Percentiles rank a stretch among this genome's conserved stretches.
phyloP scores from a whole-genome alignment of 345 rosid genomes.

The Xanthoceras sorbifolium region DNA sequence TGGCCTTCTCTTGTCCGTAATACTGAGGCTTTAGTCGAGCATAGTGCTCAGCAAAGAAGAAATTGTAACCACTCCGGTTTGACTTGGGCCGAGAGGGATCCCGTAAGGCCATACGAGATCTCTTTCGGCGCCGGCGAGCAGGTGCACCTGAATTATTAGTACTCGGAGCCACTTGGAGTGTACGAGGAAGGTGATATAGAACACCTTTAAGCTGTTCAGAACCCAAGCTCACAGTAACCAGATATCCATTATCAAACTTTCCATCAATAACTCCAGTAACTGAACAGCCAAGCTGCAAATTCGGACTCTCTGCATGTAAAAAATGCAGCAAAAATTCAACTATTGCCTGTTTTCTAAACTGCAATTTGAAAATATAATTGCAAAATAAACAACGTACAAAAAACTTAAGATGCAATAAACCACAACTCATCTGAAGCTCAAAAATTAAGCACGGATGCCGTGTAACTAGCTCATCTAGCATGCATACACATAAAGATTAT shows the following conservation, averaged over 20 bases:
- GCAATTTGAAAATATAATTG: not conserved
- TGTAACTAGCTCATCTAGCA: not conserved
- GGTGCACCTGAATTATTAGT: constrained; percentile 35
- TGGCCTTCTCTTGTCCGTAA: constrained; percentile 57
- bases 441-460: not conserved
- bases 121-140: constrained; percentile 49
- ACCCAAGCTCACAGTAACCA: constrained; percentile 60
- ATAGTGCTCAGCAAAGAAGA: constrained; percentile 70
- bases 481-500: constrained; percentile 3
- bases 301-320: constrained; percentile 36
- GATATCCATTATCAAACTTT: constrained; percentile 77
- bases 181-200: constrained; percentile 49
- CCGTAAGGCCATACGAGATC: constrained; percentile 42
- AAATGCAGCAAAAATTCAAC: not conserved
- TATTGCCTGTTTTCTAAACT: not conserved
- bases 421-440: not conserved
- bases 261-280: constrained; percentile 76
- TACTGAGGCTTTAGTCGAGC: constrained; percentile 59
- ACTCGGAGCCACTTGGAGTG: constrained; percentile 33
- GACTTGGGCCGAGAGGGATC: constrained; percentile 72
- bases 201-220: constrained; percentile 64
- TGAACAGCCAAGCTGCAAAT: constrained; percentile 52
- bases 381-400: not conserved
- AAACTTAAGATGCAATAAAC: not conserved
- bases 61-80: constrained; percentile 76